Base-by-base conservation (phyloP, 176 grass and related monocot genomes). In the Eleusine indica region DNA sequence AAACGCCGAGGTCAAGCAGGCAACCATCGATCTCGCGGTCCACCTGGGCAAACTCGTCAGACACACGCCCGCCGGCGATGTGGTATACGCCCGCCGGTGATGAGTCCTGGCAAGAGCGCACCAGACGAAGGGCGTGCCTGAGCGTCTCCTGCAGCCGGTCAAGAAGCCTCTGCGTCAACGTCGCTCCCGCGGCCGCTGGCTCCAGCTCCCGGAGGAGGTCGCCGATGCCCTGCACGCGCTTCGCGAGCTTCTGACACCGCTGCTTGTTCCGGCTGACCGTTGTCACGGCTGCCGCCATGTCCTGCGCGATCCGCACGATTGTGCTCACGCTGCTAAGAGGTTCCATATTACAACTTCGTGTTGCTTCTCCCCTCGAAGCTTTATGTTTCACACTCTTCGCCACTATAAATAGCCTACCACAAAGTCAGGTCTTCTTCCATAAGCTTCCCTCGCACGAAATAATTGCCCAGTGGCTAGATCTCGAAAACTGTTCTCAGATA, bases 1-100 rank as follows among this genome's bases (percentile, higher is more conserved):
- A 38, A 7, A 47, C 3, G 38, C 12, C n/a, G 41, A 77, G 58
- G 41, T 78, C 57, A 0, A 17, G 39, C 6, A 77, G 5, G 39
- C 57, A 63, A 6, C 56, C 21, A 54, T 77, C 57, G 57, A 77
- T 77, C 21, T 77, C 75, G 39, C 57, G 1, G 22, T 78, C 40
- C 40, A 78, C 22, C n/a, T 65, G 58, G 40, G 65, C 58, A 7
- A 77, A 43, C 75, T 2, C 39, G 1, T 44, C 75, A n/a, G 57
- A 10, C 57, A 77, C 63, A 14, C 48, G 48, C 48, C 48, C 48
- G 14, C 48, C 48, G 16, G 28, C 61, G 76, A 78, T 2, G 75
- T 64, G 14, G n/a, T 43, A 43, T 43, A 8, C 42, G 42, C 42
- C 42, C 42, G 42, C 42, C 42, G 14, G n/a, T 40, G 75, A 79